Percentiles rank a stretch among this genome's conserved stretches.
phyloP scores from a whole-genome alignment of 2,329 filamentous ascomycete species.

The Hypoxylon sp. region DNA sequence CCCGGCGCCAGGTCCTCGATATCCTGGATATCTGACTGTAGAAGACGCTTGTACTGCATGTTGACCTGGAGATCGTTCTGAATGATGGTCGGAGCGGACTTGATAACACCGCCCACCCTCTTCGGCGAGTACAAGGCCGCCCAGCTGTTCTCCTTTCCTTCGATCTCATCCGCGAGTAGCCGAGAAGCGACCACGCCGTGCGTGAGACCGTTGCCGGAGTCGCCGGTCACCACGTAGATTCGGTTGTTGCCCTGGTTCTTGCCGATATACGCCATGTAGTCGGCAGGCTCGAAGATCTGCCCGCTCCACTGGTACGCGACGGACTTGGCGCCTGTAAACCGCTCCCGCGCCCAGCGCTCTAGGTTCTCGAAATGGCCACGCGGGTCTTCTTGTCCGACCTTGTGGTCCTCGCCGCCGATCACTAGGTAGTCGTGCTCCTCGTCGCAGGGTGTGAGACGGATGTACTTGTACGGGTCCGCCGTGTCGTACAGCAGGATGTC shows the following conservation, averaged over 20 bases:
- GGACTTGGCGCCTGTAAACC: conserved; percentile 62
- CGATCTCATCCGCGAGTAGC: conserved; percentile 67
- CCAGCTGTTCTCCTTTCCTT: conserved; percentile 63
- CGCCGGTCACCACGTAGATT: conserved; percentile 67
- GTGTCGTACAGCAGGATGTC: conserved; percentile 68
- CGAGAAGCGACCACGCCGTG: conserved; percentile 62
- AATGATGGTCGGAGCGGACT: conserved; percentile 60
- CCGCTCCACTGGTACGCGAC: conserved; percentile 70
- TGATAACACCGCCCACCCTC: conserved; percentile 59
- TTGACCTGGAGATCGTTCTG: conserved; percentile 68
- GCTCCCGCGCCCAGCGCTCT: conserved; percentile 64
- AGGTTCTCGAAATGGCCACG: conserved; percentile 62
- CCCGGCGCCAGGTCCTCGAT: conserved; percentile 65
- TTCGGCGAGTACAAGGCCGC: conserved; percentile 63
- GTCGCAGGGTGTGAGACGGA: conserved; percentile 66
- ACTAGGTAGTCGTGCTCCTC: conserved; percentile 67
- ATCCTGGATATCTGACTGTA: conserved; percentile 62
- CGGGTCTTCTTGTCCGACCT: conserved; percentile 65
- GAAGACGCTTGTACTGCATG: conserved; percentile 66
- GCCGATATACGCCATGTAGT: conserved; percentile 68
- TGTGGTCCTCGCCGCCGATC: conserved; percentile 69
- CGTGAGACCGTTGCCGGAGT: conserved; percentile 69
- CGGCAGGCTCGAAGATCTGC: conserved; percentile 67
- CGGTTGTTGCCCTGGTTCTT: conserved; percentile 64
- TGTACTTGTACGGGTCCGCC: conserved; percentile 67